Percentiles rank a stretch among this genome's conserved stretches.
These are phyloP conservation scores for Fusarium subtropicale DNA, from an alignment of 2,329 filamentous ascomycete species.

Conservation along the genomic window DNA sequence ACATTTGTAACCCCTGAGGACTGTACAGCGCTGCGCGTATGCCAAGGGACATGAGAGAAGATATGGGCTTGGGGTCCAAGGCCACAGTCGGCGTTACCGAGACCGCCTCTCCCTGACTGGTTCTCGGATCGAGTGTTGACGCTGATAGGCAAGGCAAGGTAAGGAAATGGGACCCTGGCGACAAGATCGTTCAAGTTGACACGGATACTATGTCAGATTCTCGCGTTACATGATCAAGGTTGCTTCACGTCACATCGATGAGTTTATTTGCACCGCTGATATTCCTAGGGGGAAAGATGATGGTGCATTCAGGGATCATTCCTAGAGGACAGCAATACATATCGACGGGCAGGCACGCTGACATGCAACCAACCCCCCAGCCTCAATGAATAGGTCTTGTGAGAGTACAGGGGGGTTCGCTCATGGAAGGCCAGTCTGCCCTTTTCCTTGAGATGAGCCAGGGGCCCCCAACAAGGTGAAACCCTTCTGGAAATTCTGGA, in stretches of 20 bases:
- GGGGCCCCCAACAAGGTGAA: not conserved
- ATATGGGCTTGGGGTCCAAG: not conserved
- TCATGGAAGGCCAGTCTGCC: not conserved
- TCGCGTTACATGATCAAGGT: not conserved
- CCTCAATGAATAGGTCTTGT: not conserved
- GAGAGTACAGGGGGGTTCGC: conserved; percentile 10
- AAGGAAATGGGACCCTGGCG: not conserved
- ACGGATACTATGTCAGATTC: not conserved
- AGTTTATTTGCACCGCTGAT: not conserved
- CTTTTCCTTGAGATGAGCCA: not conserved
- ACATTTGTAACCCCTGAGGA: no score
- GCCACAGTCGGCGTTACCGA: not conserved
- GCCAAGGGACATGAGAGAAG: not conserved
- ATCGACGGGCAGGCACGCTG: conserved; percentile 17
- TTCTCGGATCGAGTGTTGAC: not conserved
- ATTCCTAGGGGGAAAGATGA: not conserved
- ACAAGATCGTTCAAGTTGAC: conserved; percentile 5
- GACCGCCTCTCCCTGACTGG: not conserved
- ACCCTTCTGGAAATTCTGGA: conserved; percentile 15
- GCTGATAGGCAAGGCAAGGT: not conserved
- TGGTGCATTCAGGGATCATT: conserved; percentile 8
- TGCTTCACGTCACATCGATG: not conserved
- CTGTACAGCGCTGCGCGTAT: not conserved
- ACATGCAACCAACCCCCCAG: conserved; percentile 5
- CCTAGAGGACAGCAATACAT: conserved; percentile 12